Evolutionary conservation across 129 eudicot genomes (phyloP).

Genomic region (Chrysanthemum lavandulifolium): DNA sequence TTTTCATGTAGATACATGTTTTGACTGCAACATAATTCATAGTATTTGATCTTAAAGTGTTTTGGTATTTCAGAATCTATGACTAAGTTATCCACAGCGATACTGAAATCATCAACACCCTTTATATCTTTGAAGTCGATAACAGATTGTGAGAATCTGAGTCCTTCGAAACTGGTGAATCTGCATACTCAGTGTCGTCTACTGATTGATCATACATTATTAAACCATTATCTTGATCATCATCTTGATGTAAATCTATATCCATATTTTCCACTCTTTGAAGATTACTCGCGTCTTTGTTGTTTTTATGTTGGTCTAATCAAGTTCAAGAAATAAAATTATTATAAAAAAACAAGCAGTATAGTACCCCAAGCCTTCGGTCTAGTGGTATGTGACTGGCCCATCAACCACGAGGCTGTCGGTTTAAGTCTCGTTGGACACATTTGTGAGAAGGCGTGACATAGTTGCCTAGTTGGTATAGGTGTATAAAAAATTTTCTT

Average conservation of each 20-base stretch:
- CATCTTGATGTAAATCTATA: constrained; percentile 17
- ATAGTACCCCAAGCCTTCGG: no score
- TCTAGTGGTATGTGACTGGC: no score
- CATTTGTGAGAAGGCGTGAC: no score
- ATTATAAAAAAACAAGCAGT: no score
- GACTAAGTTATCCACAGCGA: constrained; percentile 52
- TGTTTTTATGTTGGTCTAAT: no score
- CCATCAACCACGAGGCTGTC: no score
- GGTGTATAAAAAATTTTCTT: no score
- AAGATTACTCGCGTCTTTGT: background rate
- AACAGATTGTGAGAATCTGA: constrained; percentile 50
- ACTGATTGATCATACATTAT: constrained; percentile 36
- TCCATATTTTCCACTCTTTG: constrained; percentile 15
- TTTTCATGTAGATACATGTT: constrained; percentile 55
- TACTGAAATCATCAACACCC: constrained; percentile 42
- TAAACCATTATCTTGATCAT: constrained; percentile 25
- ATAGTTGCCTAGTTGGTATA: no score
- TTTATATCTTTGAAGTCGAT: constrained; percentile 45
- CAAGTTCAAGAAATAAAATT: no score
- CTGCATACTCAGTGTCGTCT: constrained; percentile 21
- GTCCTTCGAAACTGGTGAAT: constrained; percentile 35
- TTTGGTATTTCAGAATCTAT: constrained; percentile 60
- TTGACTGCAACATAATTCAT: constrained; percentile 63
- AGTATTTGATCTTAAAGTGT: constrained; percentile 52
- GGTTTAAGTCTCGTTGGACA: no score